These are phyloP conservation scores for Phialophora tarda DNA, from an alignment of 2,329 filamentous ascomycete species.

Conservation along the genomic window DNA sequence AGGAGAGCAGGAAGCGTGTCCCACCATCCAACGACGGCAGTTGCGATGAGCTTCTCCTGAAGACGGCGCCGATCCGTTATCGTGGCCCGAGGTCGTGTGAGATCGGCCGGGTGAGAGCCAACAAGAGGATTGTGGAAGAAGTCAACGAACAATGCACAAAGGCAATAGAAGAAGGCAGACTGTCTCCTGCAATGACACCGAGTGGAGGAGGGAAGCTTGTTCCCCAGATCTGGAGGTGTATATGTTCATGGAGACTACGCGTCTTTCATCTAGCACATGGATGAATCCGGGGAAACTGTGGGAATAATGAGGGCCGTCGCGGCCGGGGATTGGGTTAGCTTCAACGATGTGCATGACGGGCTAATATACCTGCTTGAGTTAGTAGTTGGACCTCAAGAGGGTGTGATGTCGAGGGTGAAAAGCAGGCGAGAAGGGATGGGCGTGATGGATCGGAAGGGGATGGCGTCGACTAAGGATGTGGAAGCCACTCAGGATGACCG, in stretches of 20 bases:
- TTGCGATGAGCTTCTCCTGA: not conserved
- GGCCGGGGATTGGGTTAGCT: slow-evolving; percentile 14
- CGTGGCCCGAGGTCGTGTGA: slow-evolving; percentile 6
- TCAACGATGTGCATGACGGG: slow-evolving; percentile 19
- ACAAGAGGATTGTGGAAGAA: not conserved
- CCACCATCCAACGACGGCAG: slow-evolving; percentile 10
- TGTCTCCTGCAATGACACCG: not conserved
- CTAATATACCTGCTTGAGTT: slow-evolving; percentile 13
- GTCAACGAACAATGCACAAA: not conserved
- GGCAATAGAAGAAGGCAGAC: not conserved
- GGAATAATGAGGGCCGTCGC: slow-evolving; percentile 14
- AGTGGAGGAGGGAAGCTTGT: slow-evolving; percentile 2
- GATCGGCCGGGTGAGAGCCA: slow-evolving; percentile 5
- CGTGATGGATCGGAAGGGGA: slow-evolving; percentile 8
- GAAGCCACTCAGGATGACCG: not conserved
- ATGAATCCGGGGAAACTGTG: slow-evolving; percentile 29
- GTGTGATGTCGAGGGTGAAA: slow-evolving; percentile 1
- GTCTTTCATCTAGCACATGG: slow-evolving; percentile 5
- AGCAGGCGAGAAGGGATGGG: not conserved
- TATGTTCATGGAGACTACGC: slow-evolving; percentile 7
- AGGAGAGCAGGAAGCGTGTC: not conserved
- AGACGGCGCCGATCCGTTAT: slow-evolving; percentile 7
- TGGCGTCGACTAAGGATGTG: not conserved
- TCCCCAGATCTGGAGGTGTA: slow-evolving; percentile 4
- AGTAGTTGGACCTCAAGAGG: slow-evolving; percentile 7